Conservation (phyloP, 148 eudicot species). For the Rhododendron mucronatum region DNA sequence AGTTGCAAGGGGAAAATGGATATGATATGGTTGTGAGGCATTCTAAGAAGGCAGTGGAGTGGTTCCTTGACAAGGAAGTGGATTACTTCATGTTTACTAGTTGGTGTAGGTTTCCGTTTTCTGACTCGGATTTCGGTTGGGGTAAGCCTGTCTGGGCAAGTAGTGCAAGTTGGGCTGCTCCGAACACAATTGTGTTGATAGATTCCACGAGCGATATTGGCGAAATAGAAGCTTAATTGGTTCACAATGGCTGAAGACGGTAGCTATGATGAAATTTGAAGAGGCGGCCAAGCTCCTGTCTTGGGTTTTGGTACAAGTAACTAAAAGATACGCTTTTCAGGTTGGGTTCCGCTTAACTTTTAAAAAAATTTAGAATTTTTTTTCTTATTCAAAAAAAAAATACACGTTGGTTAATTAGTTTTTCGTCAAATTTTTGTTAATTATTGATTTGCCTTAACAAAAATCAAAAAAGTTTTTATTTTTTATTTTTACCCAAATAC, state of each 20-base stretch:
- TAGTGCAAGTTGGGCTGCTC: conserved; percentile 8
- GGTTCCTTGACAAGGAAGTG: not conserved
- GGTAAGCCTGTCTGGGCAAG: conserved; percentile 41
- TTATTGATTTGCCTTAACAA: too few species aligned
- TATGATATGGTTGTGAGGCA: conserved; percentile 2
- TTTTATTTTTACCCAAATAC: too few species aligned
- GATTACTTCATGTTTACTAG: conserved; percentile 22
- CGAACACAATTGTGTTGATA: conserved; percentile 22
- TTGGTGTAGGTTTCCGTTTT: conserved; percentile 40
- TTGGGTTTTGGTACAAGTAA: too few species aligned
- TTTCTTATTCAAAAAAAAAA: too few species aligned
- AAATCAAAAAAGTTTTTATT: too few species aligned
- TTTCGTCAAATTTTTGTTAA: too few species aligned
- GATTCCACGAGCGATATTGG: conserved; percentile 23
- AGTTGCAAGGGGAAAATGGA: conserved; percentile 11
- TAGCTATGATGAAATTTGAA: not conserved
- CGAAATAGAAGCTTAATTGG: conserved; percentile 57
- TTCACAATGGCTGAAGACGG: conserved; percentile 19
- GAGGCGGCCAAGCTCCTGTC: not conserved
- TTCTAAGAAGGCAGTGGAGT: not conserved
- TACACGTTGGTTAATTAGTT: too few species aligned
- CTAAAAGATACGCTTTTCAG: too few species aligned
- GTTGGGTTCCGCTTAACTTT: too few species aligned
- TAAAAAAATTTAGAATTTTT: too few species aligned
- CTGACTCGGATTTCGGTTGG: conserved; percentile 40